These are phyloP conservation scores for Massariosphaeria phaeospora DNA, from an alignment of 495 filamentous ascomycete genomes.

Conservation along the genomic window DNA sequence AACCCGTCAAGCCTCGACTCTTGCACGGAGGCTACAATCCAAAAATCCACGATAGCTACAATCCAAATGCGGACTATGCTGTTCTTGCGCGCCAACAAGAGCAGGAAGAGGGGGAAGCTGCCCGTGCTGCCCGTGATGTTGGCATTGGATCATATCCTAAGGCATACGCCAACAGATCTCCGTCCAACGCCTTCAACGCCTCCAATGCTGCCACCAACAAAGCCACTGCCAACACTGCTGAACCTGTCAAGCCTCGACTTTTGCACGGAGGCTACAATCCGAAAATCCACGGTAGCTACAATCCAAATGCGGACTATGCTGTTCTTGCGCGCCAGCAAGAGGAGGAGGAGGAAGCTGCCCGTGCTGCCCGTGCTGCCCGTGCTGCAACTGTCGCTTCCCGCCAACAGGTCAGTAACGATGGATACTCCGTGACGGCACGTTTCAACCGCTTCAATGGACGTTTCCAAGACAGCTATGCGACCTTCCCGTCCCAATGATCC, in stretches of 20 bases:
- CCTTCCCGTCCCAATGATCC: too few relatives aligned
- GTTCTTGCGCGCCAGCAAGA: constrained; percentile 39
- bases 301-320: constrained; percentile 88
- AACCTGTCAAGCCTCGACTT: constrained; percentile 8
- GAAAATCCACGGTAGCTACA: constrained; percentile 91
- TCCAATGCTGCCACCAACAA: too few relatives aligned
- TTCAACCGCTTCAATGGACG: constrained; percentile 94
- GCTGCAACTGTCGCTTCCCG: constrained; percentile 17
- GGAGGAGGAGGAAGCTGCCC: constrained; percentile 33
- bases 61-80: constrained; percentile 88
- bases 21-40: constrained; percentile 77
- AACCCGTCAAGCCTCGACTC: constrained; percentile 7
- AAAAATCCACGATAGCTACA: constrained; percentile 91
- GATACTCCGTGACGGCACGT: constrained; percentile 61
- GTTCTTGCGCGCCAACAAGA: constrained; percentile 39
- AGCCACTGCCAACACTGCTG: too few relatives aligned
- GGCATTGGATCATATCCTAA: too few relatives aligned
- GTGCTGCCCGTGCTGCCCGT: constrained; percentile 34
- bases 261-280: constrained; percentile 77
- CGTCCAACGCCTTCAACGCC: too few relatives aligned
- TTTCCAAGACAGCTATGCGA: too few relatives aligned
- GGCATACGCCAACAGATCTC: too few relatives aligned
- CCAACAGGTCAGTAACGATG: constrained; percentile 37
- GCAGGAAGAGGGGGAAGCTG: constrained; percentile 33
- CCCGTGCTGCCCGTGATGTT: constrained; percentile 34